Percentiles rank a stretch among this genome's conserved stretches.
These are phyloP conservation scores for Starmerella bacillaris DNA, from an alignment of 805 yeast genomes.

Conservation along the genomic window DNA sequence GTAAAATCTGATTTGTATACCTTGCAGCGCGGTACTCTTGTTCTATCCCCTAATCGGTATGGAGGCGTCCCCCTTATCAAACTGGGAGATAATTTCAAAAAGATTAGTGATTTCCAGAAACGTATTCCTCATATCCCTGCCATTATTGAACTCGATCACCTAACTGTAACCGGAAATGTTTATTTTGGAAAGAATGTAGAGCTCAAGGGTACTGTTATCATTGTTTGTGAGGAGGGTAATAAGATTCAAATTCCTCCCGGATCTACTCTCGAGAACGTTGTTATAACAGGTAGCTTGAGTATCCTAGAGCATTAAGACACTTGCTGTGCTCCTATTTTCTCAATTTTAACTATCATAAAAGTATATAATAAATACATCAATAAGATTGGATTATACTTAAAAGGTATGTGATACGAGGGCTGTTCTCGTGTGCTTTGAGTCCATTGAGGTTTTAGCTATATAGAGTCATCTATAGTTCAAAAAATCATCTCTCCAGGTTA, in stretches of 20 bases:
- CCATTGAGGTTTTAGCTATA: no score
- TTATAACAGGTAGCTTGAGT: constrained; percentile 88
- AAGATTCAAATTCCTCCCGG: constrained; percentile 97
- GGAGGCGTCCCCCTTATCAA: constrained; percentile 89
- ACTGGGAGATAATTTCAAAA: constrained; percentile 91
- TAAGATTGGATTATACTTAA: no score
- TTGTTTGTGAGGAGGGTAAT: constrained; percentile 93
- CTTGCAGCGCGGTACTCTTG: constrained; percentile 80
- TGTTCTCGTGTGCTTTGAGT: no score
- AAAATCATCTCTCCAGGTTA: no score
- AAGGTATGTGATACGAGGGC: no score
- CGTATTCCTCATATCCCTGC: constrained; percentile 92
- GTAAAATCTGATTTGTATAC: constrained; percentile 89
- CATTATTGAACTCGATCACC: constrained; percentile 89
- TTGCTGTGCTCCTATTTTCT: neutral
- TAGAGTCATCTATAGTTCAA: no score
- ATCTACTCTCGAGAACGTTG: constrained; percentile 83
- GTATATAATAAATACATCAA: no score
- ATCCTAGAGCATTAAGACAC: constrained; percentile 61
- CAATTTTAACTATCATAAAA: no score
- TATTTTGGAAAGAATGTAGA: constrained; percentile 75
- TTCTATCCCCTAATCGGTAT: constrained; percentile 65
- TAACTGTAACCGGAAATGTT: constrained; percentile 94
- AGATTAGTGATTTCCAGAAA: constrained; percentile 74
- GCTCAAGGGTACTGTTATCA: constrained; percentile 91